phyloP scores from a whole-genome alignment of 2,329 filamentous ascomycete genomes.

The Ceratocystis cacaofunesta region DNA sequence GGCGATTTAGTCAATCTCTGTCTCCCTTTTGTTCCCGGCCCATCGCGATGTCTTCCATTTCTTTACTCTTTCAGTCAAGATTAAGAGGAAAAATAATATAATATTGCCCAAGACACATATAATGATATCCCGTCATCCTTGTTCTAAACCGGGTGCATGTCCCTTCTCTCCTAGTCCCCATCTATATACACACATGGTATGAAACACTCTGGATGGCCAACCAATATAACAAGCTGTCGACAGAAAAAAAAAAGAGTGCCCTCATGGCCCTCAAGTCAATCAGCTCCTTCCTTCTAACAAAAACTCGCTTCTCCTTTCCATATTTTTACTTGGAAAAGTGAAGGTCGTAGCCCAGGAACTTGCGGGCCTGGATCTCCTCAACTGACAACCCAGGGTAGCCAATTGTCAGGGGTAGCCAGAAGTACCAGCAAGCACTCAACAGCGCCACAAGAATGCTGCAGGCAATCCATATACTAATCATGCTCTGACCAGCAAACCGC shows the following conservation, averaged over 20 bases:
- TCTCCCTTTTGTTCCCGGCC: too few species aligned
- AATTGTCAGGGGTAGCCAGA: conserved; percentile 90
- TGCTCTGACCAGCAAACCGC: conserved; percentile 63
- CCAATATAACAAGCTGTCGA: not conserved
- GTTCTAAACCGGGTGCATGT: not conserved
- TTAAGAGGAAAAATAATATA: not conserved
- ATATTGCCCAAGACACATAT: not conserved
- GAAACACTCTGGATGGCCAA: not conserved
- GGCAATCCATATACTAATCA: conserved; percentile 67
- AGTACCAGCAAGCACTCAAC: conserved; percentile 68
- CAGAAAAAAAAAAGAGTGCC: not conserved
- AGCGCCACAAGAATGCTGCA: conserved; percentile 51
- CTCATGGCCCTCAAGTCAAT: too few species aligned
- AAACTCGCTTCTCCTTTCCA: not conserved
- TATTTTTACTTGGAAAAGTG: conserved; percentile 83
- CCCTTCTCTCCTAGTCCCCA: not conserved
- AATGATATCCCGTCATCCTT: not conserved
- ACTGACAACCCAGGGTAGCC: conserved; percentile 78
- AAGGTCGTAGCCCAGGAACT: conserved; percentile 94
- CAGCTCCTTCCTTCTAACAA: not conserved
- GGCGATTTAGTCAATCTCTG: too few species aligned
- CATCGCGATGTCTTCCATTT: too few species aligned
- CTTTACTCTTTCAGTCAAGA: too few species aligned
- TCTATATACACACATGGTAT: not conserved
- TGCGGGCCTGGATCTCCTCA: conserved; percentile 63